Conservation (phyloP, 345 rosid species). For the Eutrema japonicum region DNA sequence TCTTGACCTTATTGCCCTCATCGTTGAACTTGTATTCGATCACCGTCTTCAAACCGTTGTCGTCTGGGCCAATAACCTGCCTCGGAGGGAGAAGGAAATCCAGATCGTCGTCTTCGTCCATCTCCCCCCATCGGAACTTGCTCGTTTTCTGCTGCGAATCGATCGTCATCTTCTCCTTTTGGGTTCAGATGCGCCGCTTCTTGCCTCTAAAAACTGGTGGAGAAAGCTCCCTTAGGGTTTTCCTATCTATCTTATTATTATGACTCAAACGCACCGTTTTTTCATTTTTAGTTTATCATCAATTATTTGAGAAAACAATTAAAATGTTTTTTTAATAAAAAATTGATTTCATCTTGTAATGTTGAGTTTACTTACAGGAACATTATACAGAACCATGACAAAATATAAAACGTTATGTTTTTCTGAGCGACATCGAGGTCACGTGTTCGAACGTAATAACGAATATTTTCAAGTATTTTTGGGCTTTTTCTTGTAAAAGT, state of each 20-base stretch:
- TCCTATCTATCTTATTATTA: background rate
- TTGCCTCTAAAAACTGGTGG: background rate
- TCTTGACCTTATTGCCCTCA: conserved; percentile 63
- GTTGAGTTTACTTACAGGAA: too few species aligned
- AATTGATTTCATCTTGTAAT: too few species aligned
- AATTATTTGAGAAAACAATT: background rate
- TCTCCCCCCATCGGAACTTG: conserved; percentile 75
- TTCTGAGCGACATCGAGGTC: background rate
- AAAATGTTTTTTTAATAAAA: too few species aligned
- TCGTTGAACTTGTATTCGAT: conserved; percentile 80
- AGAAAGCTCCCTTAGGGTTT: conserved; percentile 8
- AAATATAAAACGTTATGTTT: too few species aligned
- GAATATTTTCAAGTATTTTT: background rate
- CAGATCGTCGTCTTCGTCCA: conserved; percentile 71
- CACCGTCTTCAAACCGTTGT: conserved; percentile 70
- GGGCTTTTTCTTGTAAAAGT: background rate
- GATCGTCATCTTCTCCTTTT: conserved; percentile 32
- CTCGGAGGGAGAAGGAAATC: conserved; percentile 75
- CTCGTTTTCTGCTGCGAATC: conserved; percentile 43
- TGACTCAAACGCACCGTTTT: conserved; percentile 13
- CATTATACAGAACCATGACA: too few species aligned
- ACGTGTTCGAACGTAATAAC: background rate
- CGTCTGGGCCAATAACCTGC: conserved; percentile 79
- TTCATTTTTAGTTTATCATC: background rate
- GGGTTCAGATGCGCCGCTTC: conserved; percentile 34